Conservation (phyloP, 2,329 filamentous ascomycete genomes). For the Gnomoniopsis sp. region DNA sequence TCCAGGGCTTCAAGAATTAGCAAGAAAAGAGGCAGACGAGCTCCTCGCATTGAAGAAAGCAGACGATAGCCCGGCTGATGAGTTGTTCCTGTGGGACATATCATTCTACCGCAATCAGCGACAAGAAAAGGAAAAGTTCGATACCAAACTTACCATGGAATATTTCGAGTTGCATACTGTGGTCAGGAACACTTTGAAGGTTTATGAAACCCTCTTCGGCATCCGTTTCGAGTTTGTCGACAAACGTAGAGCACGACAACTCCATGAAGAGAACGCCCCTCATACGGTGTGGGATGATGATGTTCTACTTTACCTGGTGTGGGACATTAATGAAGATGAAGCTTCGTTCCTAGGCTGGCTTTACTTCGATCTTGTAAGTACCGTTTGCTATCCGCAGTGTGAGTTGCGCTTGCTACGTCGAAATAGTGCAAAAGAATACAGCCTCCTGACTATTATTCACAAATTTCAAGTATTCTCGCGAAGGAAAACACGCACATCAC, state of each 20-base stretch:
- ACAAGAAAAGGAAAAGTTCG: background rate
- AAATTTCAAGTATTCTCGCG: constrained; percentile 1
- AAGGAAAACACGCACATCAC: constrained; percentile 13
- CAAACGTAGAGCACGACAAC: background rate
- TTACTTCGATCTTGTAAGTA: constrained; percentile 11
- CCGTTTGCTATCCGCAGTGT: no score
- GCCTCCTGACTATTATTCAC: no score
- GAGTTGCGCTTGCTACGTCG: no score
- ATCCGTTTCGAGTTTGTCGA: constrained; percentile 7
- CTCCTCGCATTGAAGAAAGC: constrained; percentile 48
- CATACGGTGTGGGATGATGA: constrained; percentile 15
- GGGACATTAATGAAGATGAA: background rate
- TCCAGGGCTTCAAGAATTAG: background rate
- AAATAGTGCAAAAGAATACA: no score
- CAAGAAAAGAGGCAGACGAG: constrained; percentile 40
- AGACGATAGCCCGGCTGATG: constrained; percentile 32
- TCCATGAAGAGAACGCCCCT: background rate
- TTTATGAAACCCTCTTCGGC: constrained; percentile 12
- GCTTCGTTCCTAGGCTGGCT: constrained; percentile 13
- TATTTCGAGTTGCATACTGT: constrained; percentile 14
- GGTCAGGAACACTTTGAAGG: background rate
- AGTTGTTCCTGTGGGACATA: constrained; percentile 56
- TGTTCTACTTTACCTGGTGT: constrained; percentile 9
- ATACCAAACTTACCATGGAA: constrained; percentile 1
- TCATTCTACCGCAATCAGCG: constrained; percentile 50